Conservation (phyloP, 2,329 filamentous ascomycete species). For the Stemphylium vesicarium region DNA sequence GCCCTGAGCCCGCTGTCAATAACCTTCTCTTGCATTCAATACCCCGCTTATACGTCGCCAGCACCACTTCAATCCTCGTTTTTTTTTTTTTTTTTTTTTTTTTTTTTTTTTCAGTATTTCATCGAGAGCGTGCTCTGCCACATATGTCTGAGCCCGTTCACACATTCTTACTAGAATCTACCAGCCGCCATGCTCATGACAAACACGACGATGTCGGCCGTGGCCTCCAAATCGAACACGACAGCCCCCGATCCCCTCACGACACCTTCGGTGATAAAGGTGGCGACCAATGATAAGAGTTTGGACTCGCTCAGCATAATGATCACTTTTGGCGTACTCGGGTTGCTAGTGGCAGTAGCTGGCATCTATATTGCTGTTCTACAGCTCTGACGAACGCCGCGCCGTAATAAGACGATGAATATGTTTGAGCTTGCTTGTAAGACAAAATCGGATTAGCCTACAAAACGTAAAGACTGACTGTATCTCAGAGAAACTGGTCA, state of each 20-base stretch:
- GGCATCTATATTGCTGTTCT: constrained; percentile 4
- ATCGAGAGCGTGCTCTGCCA: background rate
- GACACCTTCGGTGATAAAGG: background rate
- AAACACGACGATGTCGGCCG: background rate
- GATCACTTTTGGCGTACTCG: constrained; percentile 3
- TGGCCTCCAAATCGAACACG: background rate
- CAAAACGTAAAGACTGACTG: background rate
- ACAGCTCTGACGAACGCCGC: constrained; percentile 7
- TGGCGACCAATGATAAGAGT: background rate
- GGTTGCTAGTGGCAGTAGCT: background rate
- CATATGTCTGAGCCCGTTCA: fast-evolving
- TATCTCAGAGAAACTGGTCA: background rate
- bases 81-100: too few relatives aligned
- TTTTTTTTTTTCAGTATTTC: too few relatives aligned
- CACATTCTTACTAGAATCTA: background rate
- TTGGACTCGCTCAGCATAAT: background rate
- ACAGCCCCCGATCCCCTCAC: background rate
- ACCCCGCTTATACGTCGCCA: background rate
- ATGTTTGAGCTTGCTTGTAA: constrained; percentile 8
- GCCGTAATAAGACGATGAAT: background rate
- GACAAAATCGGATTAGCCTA: background rate
- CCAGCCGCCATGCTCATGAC: background rate
- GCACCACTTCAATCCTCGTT: background rate
- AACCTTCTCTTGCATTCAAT: background rate
- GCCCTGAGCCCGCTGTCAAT: background rate